Base-by-base conservation (phyloP, 805 yeast genomes). In the Saturnispora gosingensis region DNA sequence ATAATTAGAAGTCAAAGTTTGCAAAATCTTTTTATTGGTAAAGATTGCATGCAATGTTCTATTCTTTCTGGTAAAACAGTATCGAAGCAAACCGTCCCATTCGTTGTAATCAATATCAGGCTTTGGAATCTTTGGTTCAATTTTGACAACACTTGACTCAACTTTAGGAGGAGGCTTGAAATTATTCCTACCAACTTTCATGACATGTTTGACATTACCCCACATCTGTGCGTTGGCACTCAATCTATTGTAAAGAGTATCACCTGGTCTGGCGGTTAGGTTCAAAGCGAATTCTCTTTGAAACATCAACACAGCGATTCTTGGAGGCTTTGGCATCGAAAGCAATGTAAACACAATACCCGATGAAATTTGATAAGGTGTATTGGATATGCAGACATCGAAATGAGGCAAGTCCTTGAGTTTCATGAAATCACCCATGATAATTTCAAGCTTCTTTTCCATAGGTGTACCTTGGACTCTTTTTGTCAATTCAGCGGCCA, bases 161-260 rank as follows among this genome's bases (percentile, higher is more conserved):
- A 93, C 99, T 67, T 93, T 90, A 53, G 99, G 99, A 10, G 99
- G 99, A 24, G 99, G 99, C 60, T 97, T 77, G 74, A 93, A 93
- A 64, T 93, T 93, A 65, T 93, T 93, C 65, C 82, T 85, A 24
- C 98, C 98, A 30, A 93, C 99, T 69, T 93, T 93, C 99, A 93
- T 93, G 50, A 93, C 87, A 67, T 93, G 99, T 7, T 95, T 89
- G 15, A 93, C 97, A 58, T 88, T 88, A n/a, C 97, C 97, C 97
- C 98, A 93, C 98, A 93, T 91, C 65, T 93, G 99, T 1, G 93
- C 98, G 64, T 93, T 93, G 30, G 96, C 98, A 32, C 96, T 85
- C 50, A 93, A 75, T 62, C 99, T 79, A 68, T 97, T 89, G 72
- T 91, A 93, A 39, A 93, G 73, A 1, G 88, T 68, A 60, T 93